Evolutionary conservation across 1,139 yeast genomes (phyloP).

Genomic region (Debaryomyces fabryi): DNA sequence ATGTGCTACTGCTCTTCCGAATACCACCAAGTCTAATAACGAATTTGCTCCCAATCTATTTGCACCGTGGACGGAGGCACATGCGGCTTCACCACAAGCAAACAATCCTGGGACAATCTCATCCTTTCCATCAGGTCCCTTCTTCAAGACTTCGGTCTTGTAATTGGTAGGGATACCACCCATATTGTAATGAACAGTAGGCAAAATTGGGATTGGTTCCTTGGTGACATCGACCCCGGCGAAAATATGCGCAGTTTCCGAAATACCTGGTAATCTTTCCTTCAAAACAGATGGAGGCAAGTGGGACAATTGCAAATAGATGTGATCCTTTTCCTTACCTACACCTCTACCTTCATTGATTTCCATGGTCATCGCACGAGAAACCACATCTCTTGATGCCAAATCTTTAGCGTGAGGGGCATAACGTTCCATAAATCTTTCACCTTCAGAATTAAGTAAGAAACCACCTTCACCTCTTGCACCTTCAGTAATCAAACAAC

Average conservation of each 20-base stretch:
- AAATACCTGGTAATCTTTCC: conserved; percentile 98
- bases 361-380: conserved; percentile 98
- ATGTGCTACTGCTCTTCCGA: conserved; percentile 97
- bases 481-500: conserved; percentile 98
- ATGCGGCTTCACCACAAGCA: conserved; percentile 99
- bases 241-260: conserved; percentile 97
- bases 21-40: conserved; percentile 93
- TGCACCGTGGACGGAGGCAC: conserved; percentile 99
- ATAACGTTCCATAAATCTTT: conserved; percentile 98
- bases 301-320: conserved; percentile 91
- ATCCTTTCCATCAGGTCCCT: conserved; percentile 88
- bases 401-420: conserved; percentile 99
- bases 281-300: conserved; percentile 88
- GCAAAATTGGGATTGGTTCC: conserved; percentile 98
- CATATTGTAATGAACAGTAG: conserved; percentile 99
- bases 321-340: conserved; percentile 94
- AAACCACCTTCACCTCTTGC: conserved; percentile 99
- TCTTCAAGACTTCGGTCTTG: conserved; percentile 91
- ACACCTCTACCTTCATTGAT: conserved; percentile 99
- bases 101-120: conserved; percentile 88
- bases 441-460: conserved; percentile 95
- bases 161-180: conserved; percentile 99
- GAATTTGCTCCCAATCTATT: conserved; percentile 99
- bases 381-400: conserved; percentile 98
- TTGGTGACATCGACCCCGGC: conserved; percentile 99